Evolutionary conservation across 2,329 filamentous ascomycete genomes (phyloP), one percentile per base, ranked within the genome.

Genomic region (Laburnicola sp.): DNA sequence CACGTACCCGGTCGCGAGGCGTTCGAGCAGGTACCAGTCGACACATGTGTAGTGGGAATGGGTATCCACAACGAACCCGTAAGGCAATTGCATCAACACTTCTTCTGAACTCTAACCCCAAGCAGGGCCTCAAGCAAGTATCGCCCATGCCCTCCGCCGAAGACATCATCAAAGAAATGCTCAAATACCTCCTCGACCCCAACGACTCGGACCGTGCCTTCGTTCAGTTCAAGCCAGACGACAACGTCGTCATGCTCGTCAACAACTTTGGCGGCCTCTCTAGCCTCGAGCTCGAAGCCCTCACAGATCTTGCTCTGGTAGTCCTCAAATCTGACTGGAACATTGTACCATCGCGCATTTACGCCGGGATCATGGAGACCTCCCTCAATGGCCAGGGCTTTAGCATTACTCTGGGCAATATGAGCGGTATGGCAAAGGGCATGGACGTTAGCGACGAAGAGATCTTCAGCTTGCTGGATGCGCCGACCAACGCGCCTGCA

Each of bases 301-400:
- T 82, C 45, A 76, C 76, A 2, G 71, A 75, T 41, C 68, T 79
- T 25, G 66, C 69, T 3, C 57, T 75, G 1, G 62, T 70, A 38
- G 70, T 76, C 9, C 65, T 81, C 23, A 60, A 77, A 42, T 63
- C 64, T 4, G 76, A 77, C 48, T 82, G 78, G 76, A 72, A 74
- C 3, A 80, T 82, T 43, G 70, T 67, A 5, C 79, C 80, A 1
- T 62, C 64, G 8, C 75, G 78, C 40, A 76, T 80, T 36, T 78
- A 79, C 54, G 73, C 75, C 1, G 76, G 76, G 5, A 68, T 75
- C 2, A 78, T 82, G 39, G 79, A 82, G 52, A 81, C 79, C 0
- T 81, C 78, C 0, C 67, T 83, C 6, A 82, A 83, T 56, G 80
- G 76, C 1, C 80, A 80, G 5, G 81, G 80, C 3, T 83, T 82